phyloP scores from a whole-genome alignment of 2,329 filamentous ascomycete species.

The Aspergillus cejpii region DNA sequence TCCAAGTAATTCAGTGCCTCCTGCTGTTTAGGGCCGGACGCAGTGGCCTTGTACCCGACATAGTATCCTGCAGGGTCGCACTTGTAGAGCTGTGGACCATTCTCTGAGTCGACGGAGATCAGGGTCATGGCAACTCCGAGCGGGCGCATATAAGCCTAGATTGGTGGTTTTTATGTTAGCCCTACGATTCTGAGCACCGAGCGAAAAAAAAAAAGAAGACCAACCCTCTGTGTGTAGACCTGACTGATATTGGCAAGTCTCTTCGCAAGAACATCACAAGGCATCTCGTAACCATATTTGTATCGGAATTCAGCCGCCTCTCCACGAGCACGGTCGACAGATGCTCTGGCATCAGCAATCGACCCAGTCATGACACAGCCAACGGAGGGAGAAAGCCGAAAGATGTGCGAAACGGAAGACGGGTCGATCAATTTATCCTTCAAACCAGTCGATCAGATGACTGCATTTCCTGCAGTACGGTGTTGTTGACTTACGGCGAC shows the following conservation, averaged over 20 bases:
- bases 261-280: conserved; percentile 93
- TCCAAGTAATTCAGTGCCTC: conserved; percentile 97
- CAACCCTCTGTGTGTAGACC: conserved; percentile 94
- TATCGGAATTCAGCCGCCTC: conserved; percentile 98
- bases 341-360: conserved; percentile 92
- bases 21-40: conserved; percentile 95
- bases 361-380: conserved; percentile 98
- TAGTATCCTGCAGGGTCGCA: conserved; percentile 98
- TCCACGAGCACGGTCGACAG: conserved; percentile 83
- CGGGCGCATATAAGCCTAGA: conserved; percentile 90
- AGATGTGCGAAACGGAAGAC: conserved; percentile 92
- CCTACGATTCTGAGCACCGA: neutral
- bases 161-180: neutral
- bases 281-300: conserved; percentile 99
- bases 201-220: conserved; percentile 23
- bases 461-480: conserved; percentile 1
- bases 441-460: conserved; percentile 11
- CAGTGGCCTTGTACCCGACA: conserved; percentile 96
- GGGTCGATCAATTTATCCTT: conserved; percentile 99
- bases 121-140: conserved; percentile 92
- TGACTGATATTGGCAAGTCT: conserved; percentile 98
- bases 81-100: conserved; percentile 93
- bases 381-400: conserved; percentile 90
- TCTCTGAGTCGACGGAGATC: conserved; percentile 87
- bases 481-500: conserved; percentile 68